Evolutionary conservation across 805 yeast species (phyloP), one percentile per base, ranked within the genome.

Genomic region (Myxozyma kluyveri): DNA sequence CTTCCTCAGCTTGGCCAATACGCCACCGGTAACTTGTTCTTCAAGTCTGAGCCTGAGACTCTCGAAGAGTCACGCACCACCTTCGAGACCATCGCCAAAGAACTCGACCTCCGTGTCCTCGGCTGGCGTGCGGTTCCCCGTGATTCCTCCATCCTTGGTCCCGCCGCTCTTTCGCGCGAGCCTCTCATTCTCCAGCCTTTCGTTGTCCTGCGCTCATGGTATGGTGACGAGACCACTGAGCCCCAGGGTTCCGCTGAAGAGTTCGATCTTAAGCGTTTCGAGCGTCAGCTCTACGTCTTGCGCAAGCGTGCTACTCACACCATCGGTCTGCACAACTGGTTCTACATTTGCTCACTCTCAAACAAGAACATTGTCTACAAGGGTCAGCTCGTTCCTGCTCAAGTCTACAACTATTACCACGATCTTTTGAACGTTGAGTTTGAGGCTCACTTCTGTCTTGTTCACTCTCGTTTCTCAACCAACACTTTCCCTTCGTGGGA

Each of bases 401-500:
- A 91, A 73, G 98, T 91, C 33, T 93, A 90, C 75, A 82, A 86
- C 62, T 91, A 93, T 74, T 91, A 90, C 75, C 89, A 88, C 68
- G 99, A 91, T 72, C 78, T 91, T 67, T 84, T 82, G 57, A 89
- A 88, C 69, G 91, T 89, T 24, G 93, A 89, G 66, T 91, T 83
- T 71, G 91, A 88, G 73, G 93, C 95, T 42, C 97, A 90, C 67
- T 88, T 93, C 76, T 96, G 97, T 14, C 78, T 91, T 38, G 98
- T 91, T 46, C 99, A 91, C 74, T 90, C 98, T 22, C 82, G 99
- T 69, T 91, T 91, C 77, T 89, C 97, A 52, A 91, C 99, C 29
- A 91, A 91, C 72, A 91, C 99, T 44, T 91, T 91, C 81, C 99
- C 99, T 43, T 88, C 96, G n/a, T 91, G 99, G 99, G 99, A 93